These are phyloP conservation scores for Lolium rigidum DNA, from an alignment of 176 grass and related monocot genomes.

Conservation along the genomic window DNA sequence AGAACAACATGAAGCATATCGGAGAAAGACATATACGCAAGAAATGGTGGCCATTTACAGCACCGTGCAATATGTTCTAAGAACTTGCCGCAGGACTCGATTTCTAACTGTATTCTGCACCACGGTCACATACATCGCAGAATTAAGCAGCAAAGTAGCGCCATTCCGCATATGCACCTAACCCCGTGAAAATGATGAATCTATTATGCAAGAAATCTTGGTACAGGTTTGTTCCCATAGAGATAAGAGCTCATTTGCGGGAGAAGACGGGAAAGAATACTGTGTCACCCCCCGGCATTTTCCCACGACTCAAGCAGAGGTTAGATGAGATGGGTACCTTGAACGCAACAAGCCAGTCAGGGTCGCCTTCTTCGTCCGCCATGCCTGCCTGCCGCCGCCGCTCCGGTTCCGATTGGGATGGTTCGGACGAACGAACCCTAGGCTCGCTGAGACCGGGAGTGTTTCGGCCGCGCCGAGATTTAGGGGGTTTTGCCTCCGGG, in stretches of 20 bases:
- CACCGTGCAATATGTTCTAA: neutral
- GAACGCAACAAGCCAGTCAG: constrained; percentile 54
- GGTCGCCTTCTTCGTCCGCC: constrained; percentile 47
- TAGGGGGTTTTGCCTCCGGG: neutral
- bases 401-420: no score
- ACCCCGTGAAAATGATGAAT: neutral
- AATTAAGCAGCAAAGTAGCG: neutral
- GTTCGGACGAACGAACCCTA: neutral
- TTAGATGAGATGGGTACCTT: constrained; percentile 39
- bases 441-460: neutral
- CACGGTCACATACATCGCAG: neutral
- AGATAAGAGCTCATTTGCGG: neutral
- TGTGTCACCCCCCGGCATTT: neutral
- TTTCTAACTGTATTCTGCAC: neutral
- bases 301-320: neutral
- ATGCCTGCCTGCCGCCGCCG: neutral
- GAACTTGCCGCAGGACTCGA: neutral
- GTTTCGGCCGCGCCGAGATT: constrained; percentile 9
- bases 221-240: neutral
- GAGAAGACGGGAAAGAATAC: neutral
- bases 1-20: neutral
- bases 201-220: neutral
- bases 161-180: neutral
- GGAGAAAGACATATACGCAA: neutral
- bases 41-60: neutral